Base-by-base conservation (phyloP, 2,329 filamentous ascomycete species). In the Rutstroemia sydowiana region DNA sequence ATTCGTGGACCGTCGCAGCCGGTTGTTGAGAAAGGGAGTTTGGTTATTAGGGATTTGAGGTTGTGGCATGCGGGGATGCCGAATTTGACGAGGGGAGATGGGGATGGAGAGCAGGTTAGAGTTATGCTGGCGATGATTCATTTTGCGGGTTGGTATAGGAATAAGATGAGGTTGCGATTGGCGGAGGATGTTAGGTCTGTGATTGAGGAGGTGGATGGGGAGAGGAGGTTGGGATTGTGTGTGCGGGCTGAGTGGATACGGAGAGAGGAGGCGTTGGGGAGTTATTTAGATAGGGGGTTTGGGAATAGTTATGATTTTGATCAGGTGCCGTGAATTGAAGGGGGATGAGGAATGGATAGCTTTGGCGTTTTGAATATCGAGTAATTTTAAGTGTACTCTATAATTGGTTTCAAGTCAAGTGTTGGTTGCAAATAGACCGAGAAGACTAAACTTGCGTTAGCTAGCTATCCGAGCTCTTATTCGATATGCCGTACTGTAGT, bases 61-160 rank as follows among this genome's bases (percentile, higher is more conserved):
- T 69, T 82, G 9, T 84, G 81, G 80, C 79, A 84, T 62, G 78
- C 77, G 0, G 81, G 79, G 0, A 79, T 79, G 73, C 79, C 79
- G 1, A 83, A 84, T 55, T 59, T 62, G 32, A 75, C 72, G 0
- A 59, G 68, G n/a, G n/a, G n/a, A n/a, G n/a, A n/a, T n/a, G n/a
- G n/a, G n/a, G n/a, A n/a, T n/a, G n/a, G n/a, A n/a, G n/a, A n/a
- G 2, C 66, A 72, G 7, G 68, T 73, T 4, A 66, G 78, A 18
- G 71, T 80, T 14, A 81, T 81, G 78, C 65, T 82, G 14, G 77
- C 76, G 31, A 75, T 77, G 71, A 78, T 60, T 63, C 57, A 61
- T 50, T 61, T 59, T 39, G 55, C 59, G 9, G 37, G 54, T 11
- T 61, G 59, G 59, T 61, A 43, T 39, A 9, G 36, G 13, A 71